Base-by-base conservation (phyloP, 371 early-diverging fungal species). In the Rhizomucor miehei region DNA sequence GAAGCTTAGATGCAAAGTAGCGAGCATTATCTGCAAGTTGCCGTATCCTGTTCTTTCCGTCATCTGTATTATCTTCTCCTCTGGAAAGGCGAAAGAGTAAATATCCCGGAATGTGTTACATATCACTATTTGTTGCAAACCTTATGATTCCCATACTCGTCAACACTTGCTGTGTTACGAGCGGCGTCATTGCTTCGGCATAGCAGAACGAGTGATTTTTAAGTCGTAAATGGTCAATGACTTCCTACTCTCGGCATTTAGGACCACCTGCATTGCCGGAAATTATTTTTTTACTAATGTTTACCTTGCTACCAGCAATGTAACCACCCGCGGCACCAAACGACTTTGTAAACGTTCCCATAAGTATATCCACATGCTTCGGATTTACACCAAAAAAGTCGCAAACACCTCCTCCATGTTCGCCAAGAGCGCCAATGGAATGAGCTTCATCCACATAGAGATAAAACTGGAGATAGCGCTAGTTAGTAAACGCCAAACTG, bases 301-400 rank as follows among this genome's bases (percentile, higher is more conserved):
- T n/a, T 17, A 52, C 40, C 49, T 67, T 73, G 57, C 71, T 74
- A 13, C 88, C 93, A 43, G 95, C 91, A 65, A 98, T 94, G 71
- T 98, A 99, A 38, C 99, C 98, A 65, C 99, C 99, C 39, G 96
- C 93, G 13, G 97, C 95, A 56, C 97, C 98, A 81, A 97, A 99
- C 44, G 94, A 94, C 79, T 99, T 99, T 35, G 99, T 99, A 71
- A 99, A 99, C 0, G 99, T 99, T 21, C 99, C 99, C 99, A 99
- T 99, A 25, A 97, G 67, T 61, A 99, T 87, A 66, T 99, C 99
- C 20, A 99, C 87, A 16, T 95, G 87, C 38, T 75, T 75, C 19
- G 97, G 95, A 63, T 95, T 92, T 12, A 99, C 16, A 82, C 47
- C 87, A 67, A 82, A 90, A 71, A 94, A 67, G 71, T 98, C 99